Conservation (phyloP, 768 basidiomycete species). For the Leucogyrophana mollusca region DNA sequence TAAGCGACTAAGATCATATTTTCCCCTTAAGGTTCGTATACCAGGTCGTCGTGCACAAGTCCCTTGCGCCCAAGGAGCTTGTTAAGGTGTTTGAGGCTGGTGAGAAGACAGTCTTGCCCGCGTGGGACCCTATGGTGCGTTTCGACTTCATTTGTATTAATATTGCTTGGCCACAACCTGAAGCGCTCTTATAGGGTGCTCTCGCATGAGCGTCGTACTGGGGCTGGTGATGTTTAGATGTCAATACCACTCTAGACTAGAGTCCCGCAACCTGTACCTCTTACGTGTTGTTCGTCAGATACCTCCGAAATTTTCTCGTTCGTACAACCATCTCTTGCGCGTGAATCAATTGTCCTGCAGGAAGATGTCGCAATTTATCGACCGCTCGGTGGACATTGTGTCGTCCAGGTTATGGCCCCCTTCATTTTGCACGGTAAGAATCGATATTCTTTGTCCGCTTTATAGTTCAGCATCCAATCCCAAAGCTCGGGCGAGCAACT, state of each 20-base stretch:
- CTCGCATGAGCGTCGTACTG: background rate
- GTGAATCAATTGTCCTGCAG: too few species aligned
- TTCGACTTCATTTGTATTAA: background rate
- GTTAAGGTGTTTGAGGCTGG: constrained; percentile 75
- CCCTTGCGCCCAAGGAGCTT: constrained; percentile 76
- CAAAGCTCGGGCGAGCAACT: too few species aligned
- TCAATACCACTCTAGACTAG: background rate
- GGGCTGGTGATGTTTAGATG: too few species aligned
- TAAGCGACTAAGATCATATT: constrained; percentile 5
- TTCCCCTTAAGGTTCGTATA: constrained; percentile 67
- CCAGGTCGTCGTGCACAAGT: constrained; percentile 87
- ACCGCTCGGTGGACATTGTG: too few species aligned
- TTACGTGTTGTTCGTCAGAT: too few species aligned
- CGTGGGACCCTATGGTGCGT: constrained; percentile 64
- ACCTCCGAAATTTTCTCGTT: too few species aligned
- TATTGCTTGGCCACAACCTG: background rate
- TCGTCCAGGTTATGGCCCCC: too few species aligned
- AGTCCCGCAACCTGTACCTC: background rate
- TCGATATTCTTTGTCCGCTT: too few species aligned
- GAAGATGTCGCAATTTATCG: too few species aligned
- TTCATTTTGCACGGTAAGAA: too few species aligned
- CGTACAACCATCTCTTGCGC: too few species aligned
- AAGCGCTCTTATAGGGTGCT: background rate
- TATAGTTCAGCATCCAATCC: too few species aligned
- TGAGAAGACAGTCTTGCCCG: constrained; percentile 66